Evolutionary conservation across 352 stramenopile genomes (phyloP).

Genomic region (Phytophthora fragariaefolia): DNA sequence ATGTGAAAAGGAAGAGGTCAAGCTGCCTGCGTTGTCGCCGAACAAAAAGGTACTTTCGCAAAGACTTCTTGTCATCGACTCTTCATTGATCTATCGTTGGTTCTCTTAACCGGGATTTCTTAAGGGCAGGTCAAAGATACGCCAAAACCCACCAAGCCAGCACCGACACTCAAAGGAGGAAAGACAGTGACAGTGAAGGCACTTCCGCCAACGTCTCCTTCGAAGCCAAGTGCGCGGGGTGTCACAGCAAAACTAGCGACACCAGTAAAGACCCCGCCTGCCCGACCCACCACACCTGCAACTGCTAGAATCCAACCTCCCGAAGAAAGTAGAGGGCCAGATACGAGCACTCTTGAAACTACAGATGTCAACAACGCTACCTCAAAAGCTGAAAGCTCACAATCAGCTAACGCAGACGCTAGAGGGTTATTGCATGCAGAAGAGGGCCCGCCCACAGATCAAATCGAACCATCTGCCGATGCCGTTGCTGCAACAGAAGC

Average conservation of each 20-base stretch:
- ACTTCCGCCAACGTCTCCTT: conserved; percentile 19
- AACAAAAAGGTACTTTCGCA: conserved; percentile 39
- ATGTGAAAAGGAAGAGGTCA: conserved; percentile 48
- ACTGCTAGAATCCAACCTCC: neutral
- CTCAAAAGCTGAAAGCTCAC: conserved; percentile 2
- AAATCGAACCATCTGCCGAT: conserved; percentile 7
- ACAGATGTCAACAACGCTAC: neutral
- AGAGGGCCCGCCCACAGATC: conserved; percentile 2
- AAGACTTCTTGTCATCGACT: neutral
- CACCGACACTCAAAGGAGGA: conserved; percentile 1
- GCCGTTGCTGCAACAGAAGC: conserved; percentile 5
- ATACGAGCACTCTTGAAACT: neutral
- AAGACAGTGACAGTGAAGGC: conserved; percentile 12
- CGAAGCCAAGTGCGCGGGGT: conserved; percentile 13
- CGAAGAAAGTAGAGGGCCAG: neutral
- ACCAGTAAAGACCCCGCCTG: conserved; percentile 15
- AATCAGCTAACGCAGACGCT: neutral
- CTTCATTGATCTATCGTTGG: neutral
- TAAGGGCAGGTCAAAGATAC: conserved; percentile 24
- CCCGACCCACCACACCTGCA: neutral
- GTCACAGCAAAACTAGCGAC: conserved; percentile 20
- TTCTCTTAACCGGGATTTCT: neutral
- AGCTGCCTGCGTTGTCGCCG: conserved; percentile 48
- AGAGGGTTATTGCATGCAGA: neutral
- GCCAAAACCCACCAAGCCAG: conserved; percentile 23